A percentile compares a stretch with the other conserved stretches of the same genome.
These are phyloP conservation scores for Colletotrichum sansevieriae DNA, from an alignment of 2,329 filamentous ascomycete genomes.

Conservation along the genomic window DNA sequence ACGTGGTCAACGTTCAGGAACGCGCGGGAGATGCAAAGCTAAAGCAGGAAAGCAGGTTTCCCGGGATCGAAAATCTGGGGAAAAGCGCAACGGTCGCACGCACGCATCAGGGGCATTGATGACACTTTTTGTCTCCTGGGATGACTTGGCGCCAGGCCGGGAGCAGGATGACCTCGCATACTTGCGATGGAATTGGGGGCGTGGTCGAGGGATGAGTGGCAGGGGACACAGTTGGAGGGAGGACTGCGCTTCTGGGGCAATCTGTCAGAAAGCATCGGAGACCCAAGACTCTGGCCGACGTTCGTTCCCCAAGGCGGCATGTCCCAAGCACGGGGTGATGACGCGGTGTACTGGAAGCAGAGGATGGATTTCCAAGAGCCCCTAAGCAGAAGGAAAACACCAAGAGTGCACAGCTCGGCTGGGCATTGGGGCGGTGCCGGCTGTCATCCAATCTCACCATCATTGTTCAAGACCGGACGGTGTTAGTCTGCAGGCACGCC, in stretches of 20 bases:
- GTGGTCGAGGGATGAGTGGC: constrained; percentile 3
- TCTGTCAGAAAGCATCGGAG: neutral
- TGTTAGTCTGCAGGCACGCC: constrained; percentile 18
- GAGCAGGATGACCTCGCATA: constrained; percentile 12
- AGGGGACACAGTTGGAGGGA: neutral
- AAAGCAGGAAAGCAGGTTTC: constrained; percentile 11
- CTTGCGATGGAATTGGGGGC: neutral
- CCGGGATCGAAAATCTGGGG: constrained; percentile 28
- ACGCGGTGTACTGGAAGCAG: constrained; percentile 14
- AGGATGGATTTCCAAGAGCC: neutral
- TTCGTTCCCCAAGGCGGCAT: neutral
- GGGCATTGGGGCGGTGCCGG: constrained; percentile 39
- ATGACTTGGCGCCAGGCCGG: constrained; percentile 28
- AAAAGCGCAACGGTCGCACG: constrained; percentile 4
- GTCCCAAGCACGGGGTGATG: constrained; percentile 32
- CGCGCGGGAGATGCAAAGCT: constrained; percentile 20
- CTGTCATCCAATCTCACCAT: constrained; percentile 37
- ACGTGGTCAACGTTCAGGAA: neutral
- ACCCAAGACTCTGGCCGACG: constrained; percentile 8
- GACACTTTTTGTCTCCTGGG: constrained; percentile 31
- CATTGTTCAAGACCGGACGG: constrained; percentile 7
- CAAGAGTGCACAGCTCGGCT: constrained; percentile 29
- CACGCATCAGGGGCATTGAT: constrained; percentile 12
- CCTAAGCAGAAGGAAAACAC: constrained; percentile 6
- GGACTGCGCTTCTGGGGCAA: neutral